phyloP scores from a whole-genome alignment of 169 alveolate genomes.

The Plasmodium gallinaceum region DNA sequence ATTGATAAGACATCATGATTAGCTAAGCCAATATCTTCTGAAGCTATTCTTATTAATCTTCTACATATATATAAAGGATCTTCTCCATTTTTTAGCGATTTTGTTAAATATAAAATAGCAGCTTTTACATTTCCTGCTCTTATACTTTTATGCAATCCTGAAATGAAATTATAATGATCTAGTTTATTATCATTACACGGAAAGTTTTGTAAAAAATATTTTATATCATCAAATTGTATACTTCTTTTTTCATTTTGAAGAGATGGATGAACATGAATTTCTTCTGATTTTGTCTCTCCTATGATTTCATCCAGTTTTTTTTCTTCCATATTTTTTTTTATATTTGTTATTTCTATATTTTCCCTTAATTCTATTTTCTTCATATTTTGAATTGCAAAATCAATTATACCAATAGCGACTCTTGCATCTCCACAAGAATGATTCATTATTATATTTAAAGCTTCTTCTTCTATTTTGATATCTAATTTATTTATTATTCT shows the following conservation, averaged over 20 bases:
- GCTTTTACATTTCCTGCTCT: slow-evolving; percentile 75
- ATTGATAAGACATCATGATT: slow-evolving; percentile 59
- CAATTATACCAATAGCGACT: slow-evolving; percentile 68
- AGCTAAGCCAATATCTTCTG: slow-evolving; percentile 74
- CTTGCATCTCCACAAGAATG: slow-evolving; percentile 76
- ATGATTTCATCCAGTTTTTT: not conserved
- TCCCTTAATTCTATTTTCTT: slow-evolving; percentile 6
- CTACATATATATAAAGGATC: slow-evolving; percentile 75
- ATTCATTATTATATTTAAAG: slow-evolving; percentile 44
- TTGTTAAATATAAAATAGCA: slow-evolving; percentile 66
- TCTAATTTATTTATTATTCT: slow-evolving; percentile 37
- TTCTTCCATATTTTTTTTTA: not conserved
- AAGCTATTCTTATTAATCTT: slow-evolving; percentile 74
- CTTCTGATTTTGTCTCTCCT: slow-evolving; percentile 1
- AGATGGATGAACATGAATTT: not conserved
- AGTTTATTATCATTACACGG: slow-evolving; percentile 65
- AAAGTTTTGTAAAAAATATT: slow-evolving; percentile 61
- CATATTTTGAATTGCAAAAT: slow-evolving; percentile 39
- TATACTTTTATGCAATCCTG: slow-evolving; percentile 76
- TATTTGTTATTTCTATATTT: not conserved
- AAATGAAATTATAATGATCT: slow-evolving; percentile 70
- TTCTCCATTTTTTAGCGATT: slow-evolving; percentile 71
- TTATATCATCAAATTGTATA: slow-evolving; percentile 35
- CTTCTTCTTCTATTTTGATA: slow-evolving; percentile 50
- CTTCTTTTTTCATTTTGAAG: slow-evolving; percentile 34